Percentiles rank a stretch among this genome's conserved stretches.
Conservation (phyloP, 1,284 basidiomycete species). For the Heterobasidion parviporum region DNA sequence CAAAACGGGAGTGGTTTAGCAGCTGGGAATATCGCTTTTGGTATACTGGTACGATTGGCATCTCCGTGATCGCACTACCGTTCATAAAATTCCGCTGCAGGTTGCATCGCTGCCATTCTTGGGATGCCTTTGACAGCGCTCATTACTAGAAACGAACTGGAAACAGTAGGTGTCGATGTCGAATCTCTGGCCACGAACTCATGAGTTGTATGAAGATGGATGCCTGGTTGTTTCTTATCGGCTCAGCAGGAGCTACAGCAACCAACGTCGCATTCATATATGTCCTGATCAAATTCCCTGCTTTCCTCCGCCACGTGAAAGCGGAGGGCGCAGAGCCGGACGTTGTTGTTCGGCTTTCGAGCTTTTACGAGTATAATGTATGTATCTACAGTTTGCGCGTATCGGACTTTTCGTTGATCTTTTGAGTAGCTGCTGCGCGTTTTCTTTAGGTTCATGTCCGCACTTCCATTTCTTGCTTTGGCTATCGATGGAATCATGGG, state of each 20-base stretch:
- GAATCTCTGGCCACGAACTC: background rate
- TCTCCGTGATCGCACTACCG: slow-evolving; percentile 3
- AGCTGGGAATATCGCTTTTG: slow-evolving; percentile 30
- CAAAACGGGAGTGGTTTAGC: slow-evolving; percentile 59
- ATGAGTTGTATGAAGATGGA: slow-evolving; percentile 33
- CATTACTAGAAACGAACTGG: slow-evolving; percentile 43
- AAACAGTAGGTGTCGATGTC: slow-evolving; percentile 34
- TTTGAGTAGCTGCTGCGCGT: slow-evolving; percentile 46
- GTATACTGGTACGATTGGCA: slow-evolving; percentile 27
- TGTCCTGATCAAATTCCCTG: slow-evolving; percentile 57
- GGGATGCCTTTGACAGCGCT: slow-evolving; percentile 64
- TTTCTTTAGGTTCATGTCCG: slow-evolving; percentile 62
- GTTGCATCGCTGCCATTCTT: slow-evolving; percentile 49
- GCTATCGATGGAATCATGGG: slow-evolving; percentile 51
- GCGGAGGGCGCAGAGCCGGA: slow-evolving; percentile 59
- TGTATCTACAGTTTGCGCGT: slow-evolving; percentile 16
- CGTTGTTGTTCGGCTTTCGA: slow-evolving; percentile 60
- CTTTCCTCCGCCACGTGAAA: slow-evolving; percentile 59
- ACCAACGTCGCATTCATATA: slow-evolving; percentile 63
- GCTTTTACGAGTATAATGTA: slow-evolving; percentile 71
- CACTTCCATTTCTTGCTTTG: slow-evolving; percentile 54
- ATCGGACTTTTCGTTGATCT: background rate
- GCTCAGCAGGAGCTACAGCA: slow-evolving; percentile 49
- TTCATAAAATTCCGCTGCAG: slow-evolving; percentile 24
- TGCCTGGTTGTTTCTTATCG: slow-evolving; percentile 63